These are phyloP conservation scores for Lodderomyces jiufengensis DNA, from an alignment of 1,139 yeast genomes.

Conservation along the genomic window DNA sequence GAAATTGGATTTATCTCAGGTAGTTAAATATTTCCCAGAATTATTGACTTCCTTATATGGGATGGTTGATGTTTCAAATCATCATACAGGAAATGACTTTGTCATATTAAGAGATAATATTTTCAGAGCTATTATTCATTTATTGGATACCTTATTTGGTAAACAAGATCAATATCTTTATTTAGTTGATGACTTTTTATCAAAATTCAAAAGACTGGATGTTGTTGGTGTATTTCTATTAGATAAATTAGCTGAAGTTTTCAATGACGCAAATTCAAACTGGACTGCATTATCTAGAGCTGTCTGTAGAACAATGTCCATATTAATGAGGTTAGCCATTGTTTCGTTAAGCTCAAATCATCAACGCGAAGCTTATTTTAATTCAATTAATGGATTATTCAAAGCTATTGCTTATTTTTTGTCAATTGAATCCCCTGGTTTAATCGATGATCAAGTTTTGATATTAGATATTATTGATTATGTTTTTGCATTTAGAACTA, in stretches of 20 bases:
- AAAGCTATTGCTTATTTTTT: conserved; percentile 47
- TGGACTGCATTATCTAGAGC: conserved; percentile 68
- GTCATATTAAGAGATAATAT: conserved; percentile 36
- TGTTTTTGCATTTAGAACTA: conserved; percentile 40
- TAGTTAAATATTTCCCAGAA: conserved; percentile 55
- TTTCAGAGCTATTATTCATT: conserved; percentile 57
- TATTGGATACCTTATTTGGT: conserved; percentile 62
- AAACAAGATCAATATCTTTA: conserved; percentile 62
- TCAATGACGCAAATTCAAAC: conserved; percentile 46
- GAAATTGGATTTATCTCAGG: conserved; percentile 43
- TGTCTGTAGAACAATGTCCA: conserved; percentile 54
- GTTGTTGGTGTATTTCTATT: conserved; percentile 51
- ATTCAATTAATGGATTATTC: conserved; percentile 30
- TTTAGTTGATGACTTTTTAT: conserved; percentile 48
- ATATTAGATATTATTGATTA: conserved; percentile 57
- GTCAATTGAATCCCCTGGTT: conserved; percentile 40
- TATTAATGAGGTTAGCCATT: conserved; percentile 44
- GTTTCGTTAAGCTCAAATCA: conserved; percentile 21
- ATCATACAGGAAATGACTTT: conserved; percentile 20
- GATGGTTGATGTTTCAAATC: conserved; percentile 30
- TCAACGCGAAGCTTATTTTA: conserved; percentile 28
- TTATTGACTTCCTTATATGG: conserved; percentile 42
- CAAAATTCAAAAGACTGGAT: conserved; percentile 35
- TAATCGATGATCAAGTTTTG: conserved; percentile 57
- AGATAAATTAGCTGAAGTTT: conserved; percentile 43